Base-by-base conservation (phyloP, 2,329 filamentous ascomycete genomes). In the Penicillium sp. region DNA sequence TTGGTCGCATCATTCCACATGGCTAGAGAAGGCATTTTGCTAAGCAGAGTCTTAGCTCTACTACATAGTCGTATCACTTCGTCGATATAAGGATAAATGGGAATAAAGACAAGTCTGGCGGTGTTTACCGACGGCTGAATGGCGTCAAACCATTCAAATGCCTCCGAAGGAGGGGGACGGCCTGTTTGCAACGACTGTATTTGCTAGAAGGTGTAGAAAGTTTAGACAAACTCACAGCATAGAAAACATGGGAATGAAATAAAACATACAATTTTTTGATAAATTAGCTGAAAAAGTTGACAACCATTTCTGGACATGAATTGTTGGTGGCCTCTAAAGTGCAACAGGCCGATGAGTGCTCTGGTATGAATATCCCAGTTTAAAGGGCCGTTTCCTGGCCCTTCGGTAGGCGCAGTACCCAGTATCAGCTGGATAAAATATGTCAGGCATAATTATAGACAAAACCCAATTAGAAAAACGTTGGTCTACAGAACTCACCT, bases 321-420 rank as follows among this genome's bases (percentile, higher is more conserved):
- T 26, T 51, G 48, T 8, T 51, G 30, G 48, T n/a, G 23, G 6
- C 48, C 48, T 42, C 48, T 42, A 21, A 40, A 11, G 6, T 16
- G 20, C 23, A 51, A 18, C 11, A 51, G 21, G 9, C 30, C 23
- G 16, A n/a, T 12, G 14, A 51, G 33, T n/a, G 48, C 48, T 38
- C 48, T 33, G 28, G 30, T 51, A 14, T 51, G 48, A 12, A 42
- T 35, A 24, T 51, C 48, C 48, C 48, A 51, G 18, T 24, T 51
- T 23, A 35, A 40, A 21, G 21, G 21, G 21, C 33, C 48, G n/a
- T n/a, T n/a, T n/a, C n/a, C n/a, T n/a, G n/a, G n/a, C n/a, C n/a
- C n/a, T 23, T 18, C 33, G 8, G 3, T 14, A 38, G 8, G 33
- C 33, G 33, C 33, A 6, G 33, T 38, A 20, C 12, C 28, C 23